Percentiles rank a stretch among this genome's conserved stretches.
phyloP scores from a whole-genome alignment of 2,329 filamentous ascomycete genomes.

The Fusarium gaditjirri region DNA sequence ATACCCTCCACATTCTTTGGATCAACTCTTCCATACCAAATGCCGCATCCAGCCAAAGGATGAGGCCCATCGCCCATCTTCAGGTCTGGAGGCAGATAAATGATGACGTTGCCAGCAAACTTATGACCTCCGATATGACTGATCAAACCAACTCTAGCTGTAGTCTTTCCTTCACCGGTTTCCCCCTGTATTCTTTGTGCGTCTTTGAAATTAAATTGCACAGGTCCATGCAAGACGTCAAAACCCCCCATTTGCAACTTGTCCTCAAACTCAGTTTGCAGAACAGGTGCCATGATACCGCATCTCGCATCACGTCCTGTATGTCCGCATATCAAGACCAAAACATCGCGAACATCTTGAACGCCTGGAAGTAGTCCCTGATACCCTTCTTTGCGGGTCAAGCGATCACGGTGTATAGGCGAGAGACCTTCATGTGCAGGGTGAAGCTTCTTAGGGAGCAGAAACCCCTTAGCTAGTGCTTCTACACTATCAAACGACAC shows the following conservation, averaged over 20 bases:
- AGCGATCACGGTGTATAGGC: slow-evolving; percentile 64
- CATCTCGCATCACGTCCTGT: slow-evolving; percentile 84
- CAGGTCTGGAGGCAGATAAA: slow-evolving; percentile 75
- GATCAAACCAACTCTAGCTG: slow-evolving; percentile 74
- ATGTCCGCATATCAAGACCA: slow-evolving; percentile 92
- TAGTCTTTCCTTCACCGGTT: slow-evolving; percentile 30
- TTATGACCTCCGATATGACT: slow-evolving; percentile 88
- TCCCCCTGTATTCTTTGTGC: slow-evolving; percentile 36
- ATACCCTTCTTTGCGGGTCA: slow-evolving; percentile 62
- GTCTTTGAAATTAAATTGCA: slow-evolving; percentile 46
- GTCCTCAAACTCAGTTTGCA: slow-evolving; percentile 75
- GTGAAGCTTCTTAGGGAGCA: slow-evolving; percentile 73
- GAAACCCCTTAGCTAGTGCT: slow-evolving; percentile 71
- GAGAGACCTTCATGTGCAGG: slow-evolving; percentile 68
- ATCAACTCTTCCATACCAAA: slow-evolving; percentile 86
- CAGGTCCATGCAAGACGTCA: slow-evolving; percentile 58
- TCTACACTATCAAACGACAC: slow-evolving; percentile 65
- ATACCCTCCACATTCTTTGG: slow-evolving; percentile 81
- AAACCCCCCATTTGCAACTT: slow-evolving; percentile 64
- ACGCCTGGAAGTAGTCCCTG: slow-evolving; percentile 65
- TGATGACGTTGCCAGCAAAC: slow-evolving; percentile 84
- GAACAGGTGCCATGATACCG: slow-evolving; percentile 79
- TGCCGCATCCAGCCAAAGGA: slow-evolving; percentile 74
- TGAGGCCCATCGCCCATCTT: slow-evolving; percentile 58
- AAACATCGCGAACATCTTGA: slow-evolving; percentile 70